Evolutionary conservation across 441 rosid genomes (phyloP).

Genomic region (Breynia disticha): DNA sequence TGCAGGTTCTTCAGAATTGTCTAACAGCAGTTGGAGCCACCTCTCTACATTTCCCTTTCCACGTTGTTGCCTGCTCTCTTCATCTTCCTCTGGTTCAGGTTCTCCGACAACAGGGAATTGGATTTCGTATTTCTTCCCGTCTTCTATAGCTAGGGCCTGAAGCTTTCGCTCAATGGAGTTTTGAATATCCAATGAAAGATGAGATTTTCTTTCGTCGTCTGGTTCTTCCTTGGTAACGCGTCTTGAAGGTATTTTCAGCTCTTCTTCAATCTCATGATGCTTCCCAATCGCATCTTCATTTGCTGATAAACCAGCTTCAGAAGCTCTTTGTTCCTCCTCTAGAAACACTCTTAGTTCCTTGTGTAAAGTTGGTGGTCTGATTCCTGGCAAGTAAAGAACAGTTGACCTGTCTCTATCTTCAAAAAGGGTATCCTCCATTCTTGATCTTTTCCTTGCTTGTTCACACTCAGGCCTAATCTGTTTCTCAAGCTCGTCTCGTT

Average conservation of each 20-base stretch:
- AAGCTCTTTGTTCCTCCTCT: slow-evolving; percentile 70
- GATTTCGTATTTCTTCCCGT: slow-evolving; percentile 23
- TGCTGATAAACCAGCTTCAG: slow-evolving; percentile 28
- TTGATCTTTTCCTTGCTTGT: slow-evolving; percentile 72
- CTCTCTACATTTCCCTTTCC: slow-evolving; percentile 90
- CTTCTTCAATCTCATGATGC: slow-evolving; percentile 32
- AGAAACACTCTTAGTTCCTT: slow-evolving; percentile 58
- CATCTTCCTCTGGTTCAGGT: slow-evolving; percentile 52
- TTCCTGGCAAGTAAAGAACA: slow-evolving; percentile 54
- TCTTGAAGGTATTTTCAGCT: slow-evolving; percentile 18
- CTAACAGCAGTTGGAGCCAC: slow-evolving; percentile 80
- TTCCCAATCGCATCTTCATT: slow-evolving; percentile 30
- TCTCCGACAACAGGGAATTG: slow-evolving; percentile 26
- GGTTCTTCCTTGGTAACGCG: slow-evolving; percentile 14
- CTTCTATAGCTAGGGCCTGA: slow-evolving; percentile 31
- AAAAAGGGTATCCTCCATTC: slow-evolving; percentile 40
- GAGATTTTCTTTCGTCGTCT: slow-evolving; percentile 26
- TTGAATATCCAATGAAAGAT: slow-evolving; percentile 28
- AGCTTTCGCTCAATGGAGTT: slow-evolving; percentile 27
- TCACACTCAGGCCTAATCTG: slow-evolving; percentile 70
- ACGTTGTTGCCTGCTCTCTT: slow-evolving; percentile 53
- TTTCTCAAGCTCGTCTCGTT: slow-evolving; percentile 63
- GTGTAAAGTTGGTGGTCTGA: slow-evolving; percentile 37
- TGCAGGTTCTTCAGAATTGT: slow-evolving; percentile 35
- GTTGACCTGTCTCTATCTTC: slow-evolving; percentile 40